Evolutionary conservation across 495 filamentous ascomycete species (phyloP).

Genomic region (Podospora didyma): DNA sequence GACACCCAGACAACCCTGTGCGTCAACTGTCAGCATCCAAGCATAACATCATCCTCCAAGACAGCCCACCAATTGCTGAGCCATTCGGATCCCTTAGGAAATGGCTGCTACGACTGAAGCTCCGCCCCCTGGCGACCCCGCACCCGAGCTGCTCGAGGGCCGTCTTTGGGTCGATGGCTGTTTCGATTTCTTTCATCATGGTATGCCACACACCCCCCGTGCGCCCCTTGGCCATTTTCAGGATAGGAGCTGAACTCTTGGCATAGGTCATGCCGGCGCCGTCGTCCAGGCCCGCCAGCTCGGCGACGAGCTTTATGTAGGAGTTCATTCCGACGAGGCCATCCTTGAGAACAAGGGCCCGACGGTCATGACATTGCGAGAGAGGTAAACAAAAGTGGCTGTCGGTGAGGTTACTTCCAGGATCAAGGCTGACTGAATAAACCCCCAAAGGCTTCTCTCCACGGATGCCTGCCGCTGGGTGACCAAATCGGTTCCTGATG

Average conservation of each 20-base stretch:
- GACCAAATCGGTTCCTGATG: slow-evolving; percentile 73
- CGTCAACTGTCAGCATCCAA: neutral
- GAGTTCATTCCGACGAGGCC: slow-evolving; percentile 89
- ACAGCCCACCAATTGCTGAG: neutral
- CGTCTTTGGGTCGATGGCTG: slow-evolving; percentile 97
- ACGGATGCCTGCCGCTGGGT: slow-evolving; percentile 95
- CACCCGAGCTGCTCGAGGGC: slow-evolving; percentile 54
- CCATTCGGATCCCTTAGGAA: neutral
- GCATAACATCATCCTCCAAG: neutral
- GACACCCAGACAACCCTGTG: neutral
- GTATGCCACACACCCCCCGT: slow-evolving; percentile 35
- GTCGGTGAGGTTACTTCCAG: slow-evolving; percentile 5
- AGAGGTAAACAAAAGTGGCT: slow-evolving; percentile 56
- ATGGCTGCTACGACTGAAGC: slow-evolving; percentile 19
- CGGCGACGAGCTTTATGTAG: slow-evolving; percentile 82
- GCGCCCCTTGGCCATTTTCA: neutral
- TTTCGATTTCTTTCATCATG: slow-evolving; percentile 98
- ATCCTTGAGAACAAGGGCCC: slow-evolving; percentile 97
- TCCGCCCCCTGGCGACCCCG: slow-evolving; percentile 33
- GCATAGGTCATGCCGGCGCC: slow-evolving; percentile 84
- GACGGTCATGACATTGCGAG: slow-evolving; percentile 89
- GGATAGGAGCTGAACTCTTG: neutral
- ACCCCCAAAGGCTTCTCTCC: slow-evolving; percentile 57
- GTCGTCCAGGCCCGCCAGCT: slow-evolving; percentile 76
- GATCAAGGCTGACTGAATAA: slow-evolving; percentile 17